Evolutionary conservation across 768 basidiomycete species (phyloP).

Genomic region (Gloeophyllum trabeum): DNA sequence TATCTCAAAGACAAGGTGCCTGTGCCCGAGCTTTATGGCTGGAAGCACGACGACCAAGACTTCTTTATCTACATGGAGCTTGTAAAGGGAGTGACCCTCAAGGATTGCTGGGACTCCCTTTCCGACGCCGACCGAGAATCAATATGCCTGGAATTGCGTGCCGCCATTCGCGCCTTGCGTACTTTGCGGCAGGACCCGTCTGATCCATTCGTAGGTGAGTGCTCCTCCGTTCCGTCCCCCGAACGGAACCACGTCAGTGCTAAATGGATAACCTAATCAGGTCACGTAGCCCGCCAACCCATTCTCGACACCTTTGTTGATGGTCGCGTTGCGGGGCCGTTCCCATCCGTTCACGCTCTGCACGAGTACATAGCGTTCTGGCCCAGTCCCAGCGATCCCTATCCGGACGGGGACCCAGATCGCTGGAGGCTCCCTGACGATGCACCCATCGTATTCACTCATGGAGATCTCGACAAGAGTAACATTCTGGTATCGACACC

Average conservation of each 20-base stretch:
- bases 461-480: neutral
- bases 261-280: neutral
- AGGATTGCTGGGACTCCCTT: neutral
- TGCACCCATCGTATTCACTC: neutral
- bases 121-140: neutral
- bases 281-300: neutral
- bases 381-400: neutral
- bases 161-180: neutral
- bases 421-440: neutral
- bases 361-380: neutral
- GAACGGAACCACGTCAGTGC: neutral
- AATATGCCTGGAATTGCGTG: neutral
- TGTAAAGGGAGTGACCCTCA: neutral
- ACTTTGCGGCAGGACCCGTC: neutral
- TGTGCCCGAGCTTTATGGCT: neutral
- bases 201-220: neutral
- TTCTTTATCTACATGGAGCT: neutral
- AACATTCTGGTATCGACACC: neutral
- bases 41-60: neutral
- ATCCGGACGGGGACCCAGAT: too few species aligned
- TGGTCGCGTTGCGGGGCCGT: neutral
- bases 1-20: neutral
- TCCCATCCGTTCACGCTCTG: neutral
- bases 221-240: neutral
- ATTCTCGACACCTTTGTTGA: neutral